These are phyloP conservation scores for Alectoria sarmentosa DNA, from an alignment of 495 filamentous ascomycete genomes.

Conservation along the genomic window DNA sequence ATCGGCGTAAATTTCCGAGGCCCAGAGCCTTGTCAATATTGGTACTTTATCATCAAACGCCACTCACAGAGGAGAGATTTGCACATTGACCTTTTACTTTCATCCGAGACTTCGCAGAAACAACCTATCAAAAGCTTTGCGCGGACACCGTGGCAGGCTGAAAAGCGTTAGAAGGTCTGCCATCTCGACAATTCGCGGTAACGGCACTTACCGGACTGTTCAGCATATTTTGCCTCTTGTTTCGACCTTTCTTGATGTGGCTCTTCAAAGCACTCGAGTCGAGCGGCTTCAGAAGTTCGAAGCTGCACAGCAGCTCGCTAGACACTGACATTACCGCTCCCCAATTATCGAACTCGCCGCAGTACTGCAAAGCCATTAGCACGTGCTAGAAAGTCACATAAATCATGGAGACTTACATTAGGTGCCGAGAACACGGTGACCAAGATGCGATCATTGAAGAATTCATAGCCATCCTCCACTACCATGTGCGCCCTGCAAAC, in stretches of 20 bases:
- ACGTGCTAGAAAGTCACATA: constrained; percentile 6
- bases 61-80: constrained; percentile 8
- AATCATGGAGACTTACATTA: constrained; percentile 59
- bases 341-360: constrained; percentile 99
- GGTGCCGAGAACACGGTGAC: constrained; percentile 98
- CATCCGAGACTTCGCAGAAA: neutral
- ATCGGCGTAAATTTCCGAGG: constrained; percentile 4
- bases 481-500: constrained; percentile 99
- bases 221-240: constrained; percentile 82
- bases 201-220: constrained; percentile 75
- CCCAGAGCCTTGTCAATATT: constrained; percentile 5
- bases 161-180: neutral
- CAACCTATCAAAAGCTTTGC: constrained; percentile 36
- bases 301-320: constrained; percentile 87
- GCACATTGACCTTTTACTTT: neutral
- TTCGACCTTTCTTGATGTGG: constrained; percentile 97
- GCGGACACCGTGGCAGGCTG: constrained; percentile 44
- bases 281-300: constrained; percentile 92
- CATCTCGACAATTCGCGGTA: neutral
- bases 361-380: constrained; percentile 60
- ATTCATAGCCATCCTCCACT: constrained; percentile 98
- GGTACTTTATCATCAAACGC: neutral
- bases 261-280: constrained; percentile 97
- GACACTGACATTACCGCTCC: constrained; percentile 98
- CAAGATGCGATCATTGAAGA: constrained; percentile 91